Conservation (phyloP, 176 grass and related monocot genomes). For the Saccharum officinarum region DNA sequence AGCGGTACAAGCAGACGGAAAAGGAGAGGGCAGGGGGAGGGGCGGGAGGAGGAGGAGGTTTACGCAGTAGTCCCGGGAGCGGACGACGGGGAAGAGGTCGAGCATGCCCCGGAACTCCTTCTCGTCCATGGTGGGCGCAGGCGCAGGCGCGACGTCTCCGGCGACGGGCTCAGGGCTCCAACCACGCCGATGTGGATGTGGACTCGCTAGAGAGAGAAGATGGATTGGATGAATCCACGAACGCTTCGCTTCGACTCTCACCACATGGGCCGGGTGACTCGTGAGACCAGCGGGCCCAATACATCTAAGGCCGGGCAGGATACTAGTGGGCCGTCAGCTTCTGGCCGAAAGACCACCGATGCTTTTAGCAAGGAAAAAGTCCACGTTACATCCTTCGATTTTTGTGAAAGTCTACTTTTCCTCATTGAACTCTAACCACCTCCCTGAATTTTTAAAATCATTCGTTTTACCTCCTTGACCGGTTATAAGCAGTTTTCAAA, state of each 20-base stretch:
- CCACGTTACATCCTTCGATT: no score
- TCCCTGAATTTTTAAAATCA: no score
- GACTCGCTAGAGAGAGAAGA: neutral
- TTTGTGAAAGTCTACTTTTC: no score
- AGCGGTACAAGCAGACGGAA: neutral
- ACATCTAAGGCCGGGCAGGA: neutral
- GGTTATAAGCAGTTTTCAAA: no score
- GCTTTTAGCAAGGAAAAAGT: no score
- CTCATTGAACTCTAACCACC: no score
- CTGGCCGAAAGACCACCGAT: no score
- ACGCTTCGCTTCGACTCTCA: neutral
- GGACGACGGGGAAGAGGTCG: slow-evolving; percentile 84
- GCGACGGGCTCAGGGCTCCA: neutral
- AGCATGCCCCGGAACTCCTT: slow-evolving; percentile 80
- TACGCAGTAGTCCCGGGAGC: slow-evolving; percentile 81
- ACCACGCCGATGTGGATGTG: slow-evolving; percentile 6
- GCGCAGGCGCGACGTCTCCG: no score
- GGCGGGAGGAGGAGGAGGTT: slow-evolving; percentile 3
- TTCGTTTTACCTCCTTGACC: no score
- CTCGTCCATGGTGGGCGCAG: slow-evolving; percentile 64
- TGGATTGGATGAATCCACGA: neutral
- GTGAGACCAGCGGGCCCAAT: neutral
- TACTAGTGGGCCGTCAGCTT: neutral
- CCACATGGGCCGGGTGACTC: neutral
- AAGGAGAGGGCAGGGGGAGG: neutral